Evolutionary conservation across 176 grass and related monocot genomes (phyloP), one percentile per base, ranked within the genome.

Genomic region (Paspalum notatum): DNA sequence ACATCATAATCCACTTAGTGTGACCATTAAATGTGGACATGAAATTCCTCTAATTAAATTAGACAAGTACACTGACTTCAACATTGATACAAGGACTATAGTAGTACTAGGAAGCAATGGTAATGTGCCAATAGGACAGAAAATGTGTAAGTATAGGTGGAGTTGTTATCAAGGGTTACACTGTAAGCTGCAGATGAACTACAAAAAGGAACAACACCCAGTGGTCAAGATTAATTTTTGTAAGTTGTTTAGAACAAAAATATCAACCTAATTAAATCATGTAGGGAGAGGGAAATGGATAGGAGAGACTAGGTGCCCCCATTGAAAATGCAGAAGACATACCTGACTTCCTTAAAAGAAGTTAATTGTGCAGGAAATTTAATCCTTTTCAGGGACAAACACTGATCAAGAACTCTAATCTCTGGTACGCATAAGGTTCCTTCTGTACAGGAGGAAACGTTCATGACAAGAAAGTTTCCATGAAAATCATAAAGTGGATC

Each of bases 401-500:
- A 72, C 17, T 25, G 12, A 40, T 61, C 2, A 59, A 50, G 5
- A 72, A 82, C 12, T 11, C 11, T 18, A n/a, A 7, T 62, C 4
- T 2, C 46, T 62, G 43, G 55, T 25, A 82, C 0, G 17, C 48
- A 72, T 49, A 57, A 57, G 0, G 43, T 50, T 50, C 43, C 8
- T 60, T 21, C 24, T 2, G 4, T 4, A 20, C 44, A 43, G 12
- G 38, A 38, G 25, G 17, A 46, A 48, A 81, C 2, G 53, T 58
- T 81, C 42, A 71, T 81, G 42, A 41, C 66, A 61, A 59, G 7
- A 48, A 71, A 47, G 11, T 81, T 71, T 17, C 66, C 66, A 61
- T 59, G 13, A 24, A 17, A 41, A 79, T 67, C 47, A 43, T 67
- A 79, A 45, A 70, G 78, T 44, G 78, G 5, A 15, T 51, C 51